phyloP scores from a whole-genome alignment of 2,329 filamentous ascomycete species.

The Aschersonia sp. region DNA sequence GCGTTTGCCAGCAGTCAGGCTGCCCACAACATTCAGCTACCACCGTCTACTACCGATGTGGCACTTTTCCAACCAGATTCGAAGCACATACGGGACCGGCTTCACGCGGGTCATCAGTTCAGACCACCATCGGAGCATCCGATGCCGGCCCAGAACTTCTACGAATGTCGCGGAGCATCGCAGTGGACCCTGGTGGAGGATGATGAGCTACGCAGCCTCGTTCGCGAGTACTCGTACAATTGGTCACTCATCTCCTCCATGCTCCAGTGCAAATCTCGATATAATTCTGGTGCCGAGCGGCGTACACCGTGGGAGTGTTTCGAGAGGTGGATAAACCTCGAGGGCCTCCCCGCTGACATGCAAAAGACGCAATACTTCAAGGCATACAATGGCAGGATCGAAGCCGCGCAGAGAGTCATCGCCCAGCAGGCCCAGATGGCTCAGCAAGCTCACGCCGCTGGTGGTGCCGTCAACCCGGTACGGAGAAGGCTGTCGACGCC shows the following conservation, averaged over 20 bases:
- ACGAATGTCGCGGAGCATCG: slow-evolving; percentile 72
- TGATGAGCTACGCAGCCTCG: slow-evolving; percentile 70
- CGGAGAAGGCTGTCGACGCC: slow-evolving; percentile 63
- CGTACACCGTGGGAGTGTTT: slow-evolving; percentile 98
- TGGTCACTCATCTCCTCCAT: slow-evolving; percentile 89
- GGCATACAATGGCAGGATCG: slow-evolving; percentile 45
- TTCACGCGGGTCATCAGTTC: slow-evolving; percentile 87
- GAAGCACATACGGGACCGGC: slow-evolving; percentile 74
- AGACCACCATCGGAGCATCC: slow-evolving; percentile 78
- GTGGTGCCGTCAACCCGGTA: slow-evolving; percentile 20
- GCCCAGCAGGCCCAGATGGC: slow-evolving; percentile 35
- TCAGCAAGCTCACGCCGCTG: slow-evolving; percentile 33
- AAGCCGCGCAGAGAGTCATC: slow-evolving; percentile 41
- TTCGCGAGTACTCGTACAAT: slow-evolving; percentile 91
- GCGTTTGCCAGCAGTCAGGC: slow-evolving; percentile 42
- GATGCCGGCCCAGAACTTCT: slow-evolving; percentile 85
- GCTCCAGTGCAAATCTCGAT: slow-evolving; percentile 57
- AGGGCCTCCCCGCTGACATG: slow-evolving; percentile 85
- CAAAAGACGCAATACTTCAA: slow-evolving; percentile 93
- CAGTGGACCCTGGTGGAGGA: slow-evolving; percentile 89
- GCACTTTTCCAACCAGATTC: slow-evolving; percentile 83
- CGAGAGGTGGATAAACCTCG: slow-evolving; percentile 85
- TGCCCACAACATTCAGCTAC: slow-evolving; percentile 32
- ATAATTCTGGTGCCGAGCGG: slow-evolving; percentile 74
- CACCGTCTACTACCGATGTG: slow-evolving; percentile 59